Evolutionary conservation across 2,329 filamentous ascomycete species (phyloP).

Genomic region (Massarina eburnea): DNA sequence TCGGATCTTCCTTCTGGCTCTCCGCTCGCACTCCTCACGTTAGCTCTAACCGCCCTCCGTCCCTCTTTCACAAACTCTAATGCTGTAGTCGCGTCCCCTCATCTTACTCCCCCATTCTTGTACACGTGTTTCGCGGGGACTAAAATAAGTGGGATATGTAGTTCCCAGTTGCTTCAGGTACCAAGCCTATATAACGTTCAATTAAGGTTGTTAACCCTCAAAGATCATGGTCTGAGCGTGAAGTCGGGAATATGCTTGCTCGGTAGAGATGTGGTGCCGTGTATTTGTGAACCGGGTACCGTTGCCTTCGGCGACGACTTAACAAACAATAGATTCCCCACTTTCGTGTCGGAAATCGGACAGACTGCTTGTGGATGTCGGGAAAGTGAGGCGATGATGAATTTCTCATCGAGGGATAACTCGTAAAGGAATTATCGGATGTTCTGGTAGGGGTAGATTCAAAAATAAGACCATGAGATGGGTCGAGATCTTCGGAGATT

Average conservation of each 20-base stretch:
- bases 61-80: neutral
- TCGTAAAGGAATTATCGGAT: too few relatives aligned
- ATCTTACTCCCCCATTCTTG: neutral
- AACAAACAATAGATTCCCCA: too few relatives aligned
- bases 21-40: neutral
- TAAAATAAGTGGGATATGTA: conserved; percentile 6
- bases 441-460: too few relatives aligned
- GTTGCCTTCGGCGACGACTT: too few relatives aligned
- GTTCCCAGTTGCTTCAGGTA: conserved; percentile 3
- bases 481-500: conserved; percentile 4
- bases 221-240: conserved; percentile 14
- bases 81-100: neutral
- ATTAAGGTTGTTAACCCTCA: conserved; percentile 18
- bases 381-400: conserved; percentile 11
- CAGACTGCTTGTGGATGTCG: neutral
- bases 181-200: conserved; percentile 12
- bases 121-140: neutral
- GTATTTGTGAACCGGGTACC: neutral
- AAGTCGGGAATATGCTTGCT: neutral
- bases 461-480: neutral
- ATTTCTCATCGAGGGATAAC: neutral
- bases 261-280: conserved; percentile 3
- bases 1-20: too few relatives aligned
- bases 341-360: conserved; percentile 1
- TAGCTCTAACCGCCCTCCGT: neutral